phyloP scores from a whole-genome alignment of 768 basidiomycete species.

The Lentinula lateritia region DNA sequence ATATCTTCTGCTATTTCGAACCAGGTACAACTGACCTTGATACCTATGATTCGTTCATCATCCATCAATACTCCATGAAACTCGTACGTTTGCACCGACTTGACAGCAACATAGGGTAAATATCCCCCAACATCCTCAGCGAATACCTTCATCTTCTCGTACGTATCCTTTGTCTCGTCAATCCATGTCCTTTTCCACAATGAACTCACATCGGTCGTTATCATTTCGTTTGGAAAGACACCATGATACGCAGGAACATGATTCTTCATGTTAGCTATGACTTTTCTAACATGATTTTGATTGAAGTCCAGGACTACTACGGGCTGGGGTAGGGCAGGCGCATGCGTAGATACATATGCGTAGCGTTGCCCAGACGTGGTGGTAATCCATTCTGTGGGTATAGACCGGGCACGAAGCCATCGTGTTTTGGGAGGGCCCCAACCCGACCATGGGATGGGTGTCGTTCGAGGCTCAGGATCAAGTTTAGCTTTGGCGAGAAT shows the following conservation, averaged over 20 bases:
- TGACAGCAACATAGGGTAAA: slow-evolving; percentile 4
- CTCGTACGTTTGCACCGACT: neutral
- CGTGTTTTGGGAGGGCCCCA: slow-evolving; percentile 8
- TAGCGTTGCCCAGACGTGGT: slow-evolving; percentile 7
- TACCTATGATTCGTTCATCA: slow-evolving; percentile 4
- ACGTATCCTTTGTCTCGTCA: neutral
- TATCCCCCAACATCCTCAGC: slow-evolving; percentile 2
- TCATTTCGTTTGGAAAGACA: neutral
- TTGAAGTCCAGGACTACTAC: slow-evolving; percentile 5
- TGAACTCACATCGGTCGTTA: neutral
- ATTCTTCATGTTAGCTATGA: neutral
- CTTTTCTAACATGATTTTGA: slow-evolving; percentile 1
- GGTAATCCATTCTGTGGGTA: slow-evolving; percentile 7
- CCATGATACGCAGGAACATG: neutral
- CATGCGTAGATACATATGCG: neutral
- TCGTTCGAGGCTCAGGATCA: neutral
- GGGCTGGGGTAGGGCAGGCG: slow-evolving; percentile 1
- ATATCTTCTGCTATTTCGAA: neutral
- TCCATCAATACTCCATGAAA: slow-evolving; percentile 8
- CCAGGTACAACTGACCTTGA: neutral
- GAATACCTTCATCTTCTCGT: neutral
- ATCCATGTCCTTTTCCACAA: neutral
- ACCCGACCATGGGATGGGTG: neutral
- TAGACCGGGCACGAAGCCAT: slow-evolving; percentile 1
- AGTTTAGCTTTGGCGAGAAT: neutral